A percentile compares a stretch with the other conserved stretches of the same genome.
phyloP scores from a whole-genome alignment of 768 basidiomycete genomes.

The Naematelia aurantialba region DNA sequence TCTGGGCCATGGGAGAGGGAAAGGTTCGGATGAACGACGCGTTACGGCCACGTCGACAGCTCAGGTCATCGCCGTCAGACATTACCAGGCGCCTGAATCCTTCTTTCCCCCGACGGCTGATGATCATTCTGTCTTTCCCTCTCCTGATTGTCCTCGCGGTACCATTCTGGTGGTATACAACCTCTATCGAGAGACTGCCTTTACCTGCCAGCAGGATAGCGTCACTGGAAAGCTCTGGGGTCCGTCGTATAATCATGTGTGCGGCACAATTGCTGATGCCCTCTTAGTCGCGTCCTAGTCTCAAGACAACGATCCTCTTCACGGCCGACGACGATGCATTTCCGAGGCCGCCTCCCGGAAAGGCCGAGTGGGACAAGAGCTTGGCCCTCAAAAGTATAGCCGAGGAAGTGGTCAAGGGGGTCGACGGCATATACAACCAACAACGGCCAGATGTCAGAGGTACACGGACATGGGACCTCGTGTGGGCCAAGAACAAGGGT shows the following conservation, averaged over 20 bases:
- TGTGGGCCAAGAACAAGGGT: constrained; percentile 14
- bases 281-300: constrained; percentile 5
- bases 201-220: constrained; percentile 64
- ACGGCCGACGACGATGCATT: constrained; percentile 31
- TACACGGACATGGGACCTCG: constrained; percentile 32
- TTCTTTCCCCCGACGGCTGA: constrained; percentile 20
- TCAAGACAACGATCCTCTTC: constrained; percentile 31
- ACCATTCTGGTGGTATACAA: constrained; percentile 91
- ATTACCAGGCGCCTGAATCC: constrained; percentile 39
- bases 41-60: background rate
- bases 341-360: constrained; percentile 27
- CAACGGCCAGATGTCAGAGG: constrained; percentile 18
- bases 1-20: background rate
- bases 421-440: constrained; percentile 29
- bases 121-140: constrained; percentile 67
- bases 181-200: constrained; percentile 77
- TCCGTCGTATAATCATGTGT: constrained; percentile 11
- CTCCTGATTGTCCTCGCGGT: constrained; percentile 67
- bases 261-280: constrained; percentile 5
- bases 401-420: constrained; percentile 23
- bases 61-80: constrained; percentile 12
- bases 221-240: constrained; percentile 55
- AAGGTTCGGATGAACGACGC: background rate
- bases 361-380: constrained; percentile 11
- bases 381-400: constrained; percentile 22